A percentile compares a stretch with the other conserved stretches of the same genome.
phyloP scores from a whole-genome alignment of 805 yeast genomes.

The Henningerozyma blattae region DNA sequence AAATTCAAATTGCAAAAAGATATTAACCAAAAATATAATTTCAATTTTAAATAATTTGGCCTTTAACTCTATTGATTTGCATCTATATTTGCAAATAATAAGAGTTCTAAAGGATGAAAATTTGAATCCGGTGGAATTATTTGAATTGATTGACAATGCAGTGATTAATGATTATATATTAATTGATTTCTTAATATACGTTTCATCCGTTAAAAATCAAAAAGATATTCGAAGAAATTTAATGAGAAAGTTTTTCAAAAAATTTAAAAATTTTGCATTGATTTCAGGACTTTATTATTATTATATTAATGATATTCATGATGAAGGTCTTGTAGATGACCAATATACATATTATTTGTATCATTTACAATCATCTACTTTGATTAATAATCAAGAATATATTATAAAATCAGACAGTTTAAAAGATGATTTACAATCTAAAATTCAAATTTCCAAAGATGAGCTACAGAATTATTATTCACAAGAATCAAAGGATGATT shows the following conservation, averaged over 20 bases:
- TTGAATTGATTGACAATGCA: slow-evolving; percentile 13
- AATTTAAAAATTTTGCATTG: slow-evolving; percentile 19
- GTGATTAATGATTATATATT: slow-evolving; percentile 12
- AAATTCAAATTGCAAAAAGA: not conserved
- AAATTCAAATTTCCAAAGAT: slow-evolving; percentile 10
- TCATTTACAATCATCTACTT: slow-evolving; percentile 20
- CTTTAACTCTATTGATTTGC: slow-evolving; percentile 16
- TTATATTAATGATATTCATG: slow-evolving; percentile 8
- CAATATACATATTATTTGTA: slow-evolving; percentile 17
- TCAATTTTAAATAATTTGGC: slow-evolving; percentile 11
- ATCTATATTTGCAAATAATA: slow-evolving; percentile 16
- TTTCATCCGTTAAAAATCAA: slow-evolving; percentile 6
- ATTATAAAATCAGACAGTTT: slow-evolving; percentile 18
- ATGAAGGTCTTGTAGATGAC: too few species aligned
- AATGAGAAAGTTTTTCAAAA: slow-evolving; percentile 15
- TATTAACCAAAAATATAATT: slow-evolving; percentile 13
- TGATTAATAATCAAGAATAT: too few species aligned
- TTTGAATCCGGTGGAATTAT: slow-evolving; percentile 6
- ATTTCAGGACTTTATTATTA: slow-evolving; percentile 22
- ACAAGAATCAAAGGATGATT: too few species aligned
- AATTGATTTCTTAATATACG: slow-evolving; percentile 10
- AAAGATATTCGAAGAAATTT: slow-evolving; percentile 8
- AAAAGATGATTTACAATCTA: slow-evolving; percentile 13
- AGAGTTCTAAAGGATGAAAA: slow-evolving; percentile 7
- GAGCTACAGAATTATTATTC: slow-evolving; percentile 23